These are phyloP conservation scores for Colletotrichum sp. DNA, from an alignment of 2,329 filamentous ascomycete species.

Conservation along the genomic window DNA sequence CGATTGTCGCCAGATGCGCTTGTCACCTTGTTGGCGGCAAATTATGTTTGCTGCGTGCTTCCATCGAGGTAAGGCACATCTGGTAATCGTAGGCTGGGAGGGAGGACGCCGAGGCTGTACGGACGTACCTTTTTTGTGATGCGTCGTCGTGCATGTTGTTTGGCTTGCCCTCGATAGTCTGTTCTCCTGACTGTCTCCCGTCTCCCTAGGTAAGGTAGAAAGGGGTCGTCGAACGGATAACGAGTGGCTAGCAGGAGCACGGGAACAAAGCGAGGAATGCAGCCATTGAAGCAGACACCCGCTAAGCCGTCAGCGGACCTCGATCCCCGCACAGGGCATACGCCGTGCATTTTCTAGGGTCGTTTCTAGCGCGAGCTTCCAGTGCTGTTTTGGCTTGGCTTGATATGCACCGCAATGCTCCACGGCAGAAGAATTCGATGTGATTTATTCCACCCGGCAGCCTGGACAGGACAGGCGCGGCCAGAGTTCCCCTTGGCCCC, in stretches of 20 bases:
- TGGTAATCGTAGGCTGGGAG: neutral
- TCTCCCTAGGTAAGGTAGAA: neutral
- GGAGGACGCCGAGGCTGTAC: neutral
- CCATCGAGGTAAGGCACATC: neutral
- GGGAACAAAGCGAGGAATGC: slow-evolving; percentile 12
- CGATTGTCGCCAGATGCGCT: neutral
- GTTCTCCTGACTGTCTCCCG: neutral
- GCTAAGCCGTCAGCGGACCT: slow-evolving; percentile 16
- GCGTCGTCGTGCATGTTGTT: neutral
- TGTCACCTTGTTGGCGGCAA: neutral
- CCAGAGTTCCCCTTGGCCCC: neutral
- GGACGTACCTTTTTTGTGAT: neutral
- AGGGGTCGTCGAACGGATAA: slow-evolving; percentile 11
- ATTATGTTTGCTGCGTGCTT: neutral
- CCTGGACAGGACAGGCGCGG: neutral
- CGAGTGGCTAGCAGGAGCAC: neutral
- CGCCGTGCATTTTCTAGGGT: slow-evolving; percentile 17
- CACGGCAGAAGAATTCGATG: neutral
- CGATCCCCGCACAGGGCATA: slow-evolving; percentile 12
- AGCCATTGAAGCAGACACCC: neutral
- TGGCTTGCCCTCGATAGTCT: neutral
- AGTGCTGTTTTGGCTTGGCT: slow-evolving; percentile 10
- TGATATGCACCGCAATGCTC: neutral
- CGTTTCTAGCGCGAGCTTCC: slow-evolving; percentile 7
- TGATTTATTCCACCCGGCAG: neutral